Evolutionary conservation across 768 basidiomycete species (phyloP).

Genomic region (Trametes cinnabarina): DNA sequence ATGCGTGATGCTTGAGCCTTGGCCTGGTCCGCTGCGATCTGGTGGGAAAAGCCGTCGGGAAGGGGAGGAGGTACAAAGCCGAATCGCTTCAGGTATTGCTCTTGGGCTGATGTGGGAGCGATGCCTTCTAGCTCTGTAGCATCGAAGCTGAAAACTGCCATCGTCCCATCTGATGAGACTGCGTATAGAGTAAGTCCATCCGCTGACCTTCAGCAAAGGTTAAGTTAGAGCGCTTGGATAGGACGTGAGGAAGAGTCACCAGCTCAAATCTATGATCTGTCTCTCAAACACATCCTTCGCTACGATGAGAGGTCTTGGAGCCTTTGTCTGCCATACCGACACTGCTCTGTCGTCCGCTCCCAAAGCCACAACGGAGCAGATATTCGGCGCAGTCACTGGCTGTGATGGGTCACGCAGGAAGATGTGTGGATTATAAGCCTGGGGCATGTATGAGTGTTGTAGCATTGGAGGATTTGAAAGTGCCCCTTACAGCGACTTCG

Average conservation of each 20-base stretch:
- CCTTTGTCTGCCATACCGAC: constrained; percentile 95
- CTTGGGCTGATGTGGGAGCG: constrained; percentile 68
- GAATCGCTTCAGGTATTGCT: constrained; percentile 79
- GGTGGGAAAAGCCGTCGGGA: constrained; percentile 70
- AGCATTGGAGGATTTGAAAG: background rate
- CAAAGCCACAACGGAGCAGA: constrained; percentile 89
- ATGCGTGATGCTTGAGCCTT: constrained; percentile 21
- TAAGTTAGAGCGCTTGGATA: background rate
- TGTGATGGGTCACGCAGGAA: constrained; percentile 74
- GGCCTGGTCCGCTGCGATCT: background rate
- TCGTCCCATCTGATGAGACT: constrained; percentile 93
- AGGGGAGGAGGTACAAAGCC: constrained; percentile 67
- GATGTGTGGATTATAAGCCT: constrained; percentile 93
- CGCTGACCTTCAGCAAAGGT: constrained; percentile 63
- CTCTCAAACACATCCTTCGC: constrained; percentile 92
- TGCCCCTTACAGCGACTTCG: constrained; percentile 77
- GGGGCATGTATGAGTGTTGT: constrained; percentile 3
- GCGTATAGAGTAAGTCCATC: constrained; percentile 93
- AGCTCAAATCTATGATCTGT: constrained; percentile 93
- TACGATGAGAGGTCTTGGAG: constrained; percentile 86
- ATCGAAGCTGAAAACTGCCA: constrained; percentile 86
- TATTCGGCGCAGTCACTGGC: constrained; percentile 74
- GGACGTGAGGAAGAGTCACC: constrained; percentile 45
- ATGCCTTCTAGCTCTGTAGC: constrained; percentile 79
- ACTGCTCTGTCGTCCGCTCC: constrained; percentile 93